phyloP scores from a whole-genome alignment of 2,329 filamentous ascomycete genomes.

The Mycosphaerelloides madeirae region DNA sequence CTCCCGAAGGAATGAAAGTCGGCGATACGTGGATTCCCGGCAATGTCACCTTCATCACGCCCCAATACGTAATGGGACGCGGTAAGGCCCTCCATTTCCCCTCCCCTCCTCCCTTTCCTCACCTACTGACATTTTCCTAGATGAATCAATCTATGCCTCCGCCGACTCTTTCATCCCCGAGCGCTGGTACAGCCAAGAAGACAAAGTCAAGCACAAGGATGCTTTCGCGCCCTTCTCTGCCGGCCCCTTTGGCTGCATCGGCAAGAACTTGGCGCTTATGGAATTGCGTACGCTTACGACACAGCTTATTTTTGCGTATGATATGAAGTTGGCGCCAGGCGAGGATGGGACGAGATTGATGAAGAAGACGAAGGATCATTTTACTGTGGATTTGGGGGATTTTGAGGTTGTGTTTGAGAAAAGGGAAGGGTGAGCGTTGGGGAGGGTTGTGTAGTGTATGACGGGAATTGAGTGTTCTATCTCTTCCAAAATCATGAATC shows the following conservation, averaged over 20 bases:
- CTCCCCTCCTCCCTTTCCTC: background rate
- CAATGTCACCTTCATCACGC: constrained; percentile 22
- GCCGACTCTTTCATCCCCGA: constrained; percentile 34
- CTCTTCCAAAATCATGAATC: no score
- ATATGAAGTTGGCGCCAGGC: constrained; percentile 35
- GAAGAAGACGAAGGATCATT: constrained; percentile 34
- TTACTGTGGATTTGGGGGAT: constrained; percentile 31
- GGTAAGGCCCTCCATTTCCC: constrained; percentile 12
- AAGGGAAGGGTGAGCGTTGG: constrained; percentile 5
- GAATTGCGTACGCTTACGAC: constrained; percentile 35
- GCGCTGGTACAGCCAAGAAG: constrained; percentile 34
- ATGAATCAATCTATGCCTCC: constrained; percentile 27
- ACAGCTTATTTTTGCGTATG: constrained; percentile 32
- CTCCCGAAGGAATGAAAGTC: constrained; percentile 35
- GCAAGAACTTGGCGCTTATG: constrained; percentile 35
- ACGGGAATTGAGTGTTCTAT: no score
- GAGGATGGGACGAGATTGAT: constrained; percentile 34
- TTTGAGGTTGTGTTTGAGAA: constrained; percentile 23
- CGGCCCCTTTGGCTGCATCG: constrained; percentile 36
- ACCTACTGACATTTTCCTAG: constrained; percentile 6
- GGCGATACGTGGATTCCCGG: constrained; percentile 35
- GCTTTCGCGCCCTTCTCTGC: constrained; percentile 37
- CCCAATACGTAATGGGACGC: constrained; percentile 26
- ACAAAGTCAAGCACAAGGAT: constrained; percentile 33
- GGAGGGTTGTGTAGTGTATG: no score